Percentiles rank a stretch among this genome's conserved stretches.
phyloP scores from a whole-genome alignment of 2,329 filamentous ascomycete genomes.

The Celoporthe dispersa region DNA sequence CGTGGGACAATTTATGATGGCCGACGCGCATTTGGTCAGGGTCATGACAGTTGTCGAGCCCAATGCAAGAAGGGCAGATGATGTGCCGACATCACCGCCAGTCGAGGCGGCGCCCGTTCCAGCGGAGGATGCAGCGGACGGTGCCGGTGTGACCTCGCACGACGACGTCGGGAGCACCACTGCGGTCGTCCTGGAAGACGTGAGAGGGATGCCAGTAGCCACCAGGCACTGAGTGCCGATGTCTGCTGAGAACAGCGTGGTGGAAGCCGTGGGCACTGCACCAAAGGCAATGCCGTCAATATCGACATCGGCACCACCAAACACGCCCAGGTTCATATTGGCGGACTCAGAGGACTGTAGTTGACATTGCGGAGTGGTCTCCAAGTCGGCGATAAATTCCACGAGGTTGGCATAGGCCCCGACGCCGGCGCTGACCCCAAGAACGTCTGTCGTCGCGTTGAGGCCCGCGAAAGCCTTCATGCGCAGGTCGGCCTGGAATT shows the following conservation, averaged over 20 bases:
- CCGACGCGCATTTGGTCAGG: conserved; percentile 11
- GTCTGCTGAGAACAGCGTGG: conserved; percentile 20
- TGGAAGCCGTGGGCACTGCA: conserved; percentile 19
- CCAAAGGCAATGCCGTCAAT: conserved; percentile 6
- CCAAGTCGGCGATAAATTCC: conserved; percentile 20
- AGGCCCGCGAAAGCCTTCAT: conserved; percentile 14
- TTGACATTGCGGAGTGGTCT: conserved; percentile 2
- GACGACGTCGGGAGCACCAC: not conserved
- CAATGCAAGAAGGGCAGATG: not conserved
- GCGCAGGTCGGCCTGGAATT: conserved; percentile 20
- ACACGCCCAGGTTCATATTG: conserved; percentile 22
- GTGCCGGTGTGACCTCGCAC: not conserved
- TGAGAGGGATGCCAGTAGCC: not conserved
- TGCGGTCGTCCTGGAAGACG: not conserved
- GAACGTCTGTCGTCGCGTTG: not conserved
- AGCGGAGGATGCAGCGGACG: no score
- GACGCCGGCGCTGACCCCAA: conserved; percentile 11
- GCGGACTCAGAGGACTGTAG: conserved; percentile 16
- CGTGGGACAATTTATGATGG: conserved; percentile 23
- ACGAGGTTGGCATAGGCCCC: conserved; percentile 23
- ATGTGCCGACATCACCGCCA: no score
- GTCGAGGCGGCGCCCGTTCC: no score
- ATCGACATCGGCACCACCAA: conserved; percentile 6
- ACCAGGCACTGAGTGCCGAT: conserved; percentile 20
- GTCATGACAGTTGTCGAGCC: conserved; percentile 8